Evolutionary conservation across 1,284 basidiomycete genomes (phyloP).

Genomic region (Moesziomyces globuligerus): DNA sequence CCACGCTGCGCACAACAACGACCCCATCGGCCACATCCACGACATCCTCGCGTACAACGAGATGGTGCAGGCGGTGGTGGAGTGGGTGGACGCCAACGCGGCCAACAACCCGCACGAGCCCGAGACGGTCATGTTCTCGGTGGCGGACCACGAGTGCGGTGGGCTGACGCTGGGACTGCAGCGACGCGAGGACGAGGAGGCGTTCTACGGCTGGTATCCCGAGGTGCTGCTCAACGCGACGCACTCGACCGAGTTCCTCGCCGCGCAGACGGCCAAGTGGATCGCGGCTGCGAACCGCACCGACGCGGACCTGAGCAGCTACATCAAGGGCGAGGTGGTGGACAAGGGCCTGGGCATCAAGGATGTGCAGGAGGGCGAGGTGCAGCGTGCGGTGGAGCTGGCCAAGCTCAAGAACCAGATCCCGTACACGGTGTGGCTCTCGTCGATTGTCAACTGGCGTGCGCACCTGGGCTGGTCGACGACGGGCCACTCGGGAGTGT

Average conservation of each 20-base stretch:
- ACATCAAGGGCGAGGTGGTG: slow-evolving; percentile 49
- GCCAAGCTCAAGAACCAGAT: slow-evolving; percentile 39
- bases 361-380: slow-evolving; percentile 53
- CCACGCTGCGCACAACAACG: slow-evolving; percentile 66
- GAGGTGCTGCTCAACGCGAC: slow-evolving; percentile 58
- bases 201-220: slow-evolving; percentile 55
- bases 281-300: slow-evolving; percentile 51
- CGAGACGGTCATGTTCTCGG: slow-evolving; percentile 58
- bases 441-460: slow-evolving; percentile 54
- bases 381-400: slow-evolving; percentile 43
- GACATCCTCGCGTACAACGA: slow-evolving; percentile 64
- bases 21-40: slow-evolving; percentile 62
- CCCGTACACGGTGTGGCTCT: slow-evolving; percentile 41
- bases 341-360: slow-evolving; percentile 38
- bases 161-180: slow-evolving; percentile 57
- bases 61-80: slow-evolving; percentile 45
- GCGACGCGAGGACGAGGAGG: slow-evolving; percentile 47
- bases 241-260: slow-evolving; percentile 62
- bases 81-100: slow-evolving; percentile 55
- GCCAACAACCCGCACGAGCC: slow-evolving; percentile 35
- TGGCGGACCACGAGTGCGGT: slow-evolving; percentile 65
- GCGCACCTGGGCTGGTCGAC: slow-evolving; percentile 58
- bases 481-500: slow-evolving; percentile 51
- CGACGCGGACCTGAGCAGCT: slow-evolving; percentile 49
- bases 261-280: slow-evolving; percentile 42